Base-by-base conservation (phyloP, 2,329 filamentous ascomycete genomes). In the Ophiostoma angusticollis region DNA sequence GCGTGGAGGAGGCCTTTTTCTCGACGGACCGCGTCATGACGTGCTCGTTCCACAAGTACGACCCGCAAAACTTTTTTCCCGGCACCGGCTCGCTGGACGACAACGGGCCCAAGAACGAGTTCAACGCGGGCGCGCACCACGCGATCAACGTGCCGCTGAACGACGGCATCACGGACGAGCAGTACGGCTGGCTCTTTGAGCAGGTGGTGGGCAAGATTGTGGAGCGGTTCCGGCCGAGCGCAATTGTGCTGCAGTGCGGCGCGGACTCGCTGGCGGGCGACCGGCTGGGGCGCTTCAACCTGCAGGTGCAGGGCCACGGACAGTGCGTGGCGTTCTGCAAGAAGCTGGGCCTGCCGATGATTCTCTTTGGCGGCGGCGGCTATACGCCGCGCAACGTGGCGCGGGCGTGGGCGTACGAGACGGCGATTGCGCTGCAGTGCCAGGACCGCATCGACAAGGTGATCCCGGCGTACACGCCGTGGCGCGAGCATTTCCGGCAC, bases 341-440 rank as follows among this genome's bases (percentile, higher is more conserved):
- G 59, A 74, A 68, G 33, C 75, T 86, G 46, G 69, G 72, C 6
- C 65, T 93, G 2, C 91, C 91, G 3, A 70, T 96, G 45, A 77
- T 98, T 35, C 74, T 98, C 39, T 84, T 96, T 42, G 91, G 91
- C 31, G 91, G 91, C 28, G 91, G 91, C 41, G 91, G 91, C 21
- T 98, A 98, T 61, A 98, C 91, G 12, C 87, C 91, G 5, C 77
- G 89, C 47, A 98, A 98, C 53, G 91, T 98, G 6, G 91, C 91
- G 30, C 81, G 91, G 39, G 86, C 89, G 22, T 98, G 91, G 91
- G 85, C 87, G 18, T 89, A 93, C 60, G 91, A 98, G 63, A 98
- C 91, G 11, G 82, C 83, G 44, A 84, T 96, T 49, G 85, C 85
- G 44, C 83, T 93, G 46, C 78, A 79, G 49, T 78, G 77, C 41